Evolutionary conservation across 2,329 filamentous ascomycete genomes (phyloP), one percentile per base, ranked within the genome.

Genomic region (Fusarium sp.): DNA sequence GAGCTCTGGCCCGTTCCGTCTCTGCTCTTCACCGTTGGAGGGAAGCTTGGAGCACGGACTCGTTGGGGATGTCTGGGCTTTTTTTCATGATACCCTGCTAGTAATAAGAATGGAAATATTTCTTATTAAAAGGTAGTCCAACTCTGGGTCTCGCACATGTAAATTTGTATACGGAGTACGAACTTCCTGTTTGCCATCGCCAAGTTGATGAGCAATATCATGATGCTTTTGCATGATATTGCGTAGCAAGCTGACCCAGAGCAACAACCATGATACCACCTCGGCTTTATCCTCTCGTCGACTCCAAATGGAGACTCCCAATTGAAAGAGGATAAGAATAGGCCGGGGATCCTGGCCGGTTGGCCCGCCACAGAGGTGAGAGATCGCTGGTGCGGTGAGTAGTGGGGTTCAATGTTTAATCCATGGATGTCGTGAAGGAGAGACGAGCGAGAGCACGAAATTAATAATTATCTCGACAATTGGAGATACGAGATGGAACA

Each of bases 341-440:
- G 43, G 36, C 55, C 53, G 42, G 65, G 64, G 67, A 51, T 58
- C 67, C 67, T 69, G 42, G 65, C 38, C 45, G 51, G 58, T 67
- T 70, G 67, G 54, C 65, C 68, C 66, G 66, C 68, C 64, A 62
- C 68, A 53, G 50, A 53, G 28, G 60, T 50, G 45, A 53, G 62
- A 67, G 67, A 65, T 69, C 49, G 64, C 46, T 60, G 50, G 47
- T 60, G 43, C 41, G 49, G 53, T 58, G 63, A 59, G 43, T 52
- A 53, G 68, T 68, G 65, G 68, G 61, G 64, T 64, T 67, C 61
- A 52, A 64, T 58, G 64, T 64, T 67, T 64, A 52, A 64, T 58
- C 58, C 62, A 61, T 58, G 61, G 41, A 15, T 42, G 46, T 47
- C 36, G 42, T 29, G 39, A 58, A 40, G 25, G 29, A 55, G 34